Percentiles rank a stretch among this genome's conserved stretches.
Conservation (phyloP, 1,284 basidiomycete species). For the Pseudozyma thailandica region DNA sequence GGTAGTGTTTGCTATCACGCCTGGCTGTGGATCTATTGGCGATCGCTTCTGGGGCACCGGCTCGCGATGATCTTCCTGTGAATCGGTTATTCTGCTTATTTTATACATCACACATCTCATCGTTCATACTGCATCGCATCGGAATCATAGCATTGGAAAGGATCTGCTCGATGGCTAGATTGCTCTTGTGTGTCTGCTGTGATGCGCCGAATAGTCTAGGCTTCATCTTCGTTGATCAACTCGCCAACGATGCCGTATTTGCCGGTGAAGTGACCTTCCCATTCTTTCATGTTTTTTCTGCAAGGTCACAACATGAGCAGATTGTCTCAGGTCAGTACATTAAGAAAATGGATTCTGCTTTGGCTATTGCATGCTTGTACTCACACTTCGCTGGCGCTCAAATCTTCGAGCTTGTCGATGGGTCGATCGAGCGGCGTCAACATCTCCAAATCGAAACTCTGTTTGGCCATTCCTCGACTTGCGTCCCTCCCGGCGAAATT, state of each 20-base stretch:
- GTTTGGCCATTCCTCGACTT: constrained; percentile 93
- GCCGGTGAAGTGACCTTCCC: constrained; percentile 60
- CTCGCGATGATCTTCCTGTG: constrained; percentile 14
- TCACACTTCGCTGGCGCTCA: constrained; percentile 83
- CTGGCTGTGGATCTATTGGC: constrained; percentile 63
- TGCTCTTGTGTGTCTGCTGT: neutral
- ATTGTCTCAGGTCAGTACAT: neutral
- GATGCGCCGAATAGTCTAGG: neutral
- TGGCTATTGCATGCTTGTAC: too few relatives aligned
- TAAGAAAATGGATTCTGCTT: too few relatives aligned
- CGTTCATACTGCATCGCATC: constrained; percentile 1
- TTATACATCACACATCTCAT: constrained; percentile 1
- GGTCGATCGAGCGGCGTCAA: constrained; percentile 86
- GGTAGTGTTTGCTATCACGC: constrained; percentile 63
- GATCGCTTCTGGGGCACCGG: constrained; percentile 65
- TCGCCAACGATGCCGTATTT: constrained; percentile 65
- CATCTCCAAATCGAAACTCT: constrained; percentile 92
- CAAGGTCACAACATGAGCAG: neutral
- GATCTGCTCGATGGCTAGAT: neutral
- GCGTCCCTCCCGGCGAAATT: constrained; percentile 96
- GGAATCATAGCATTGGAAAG: neutral
- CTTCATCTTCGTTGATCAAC: constrained; percentile 60
- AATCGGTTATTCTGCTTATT: neutral
- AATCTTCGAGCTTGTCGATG: constrained; percentile 82
- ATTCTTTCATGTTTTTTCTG: constrained; percentile 61